phyloP scores from a whole-genome alignment of 306 rosid genomes.

The Trichosanthes cucumerina region DNA sequence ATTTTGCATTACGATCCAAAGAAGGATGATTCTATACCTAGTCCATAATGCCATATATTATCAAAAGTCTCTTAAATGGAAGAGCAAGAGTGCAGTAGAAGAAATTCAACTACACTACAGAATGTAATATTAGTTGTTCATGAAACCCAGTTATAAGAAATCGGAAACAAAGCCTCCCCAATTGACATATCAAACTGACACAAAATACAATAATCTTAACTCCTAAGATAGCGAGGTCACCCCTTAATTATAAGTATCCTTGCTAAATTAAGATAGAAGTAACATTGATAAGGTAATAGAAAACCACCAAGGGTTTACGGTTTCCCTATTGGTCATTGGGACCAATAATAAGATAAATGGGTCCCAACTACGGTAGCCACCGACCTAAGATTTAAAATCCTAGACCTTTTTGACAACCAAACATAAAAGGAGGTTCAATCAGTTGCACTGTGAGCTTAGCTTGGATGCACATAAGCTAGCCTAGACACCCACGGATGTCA shows the following conservation, averaged over 20 bases:
- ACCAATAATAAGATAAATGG: background rate
- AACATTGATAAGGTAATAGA: background rate
- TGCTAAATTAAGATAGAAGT: background rate
- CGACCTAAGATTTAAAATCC: background rate
- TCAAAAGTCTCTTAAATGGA: background rate
- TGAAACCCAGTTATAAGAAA: background rate
- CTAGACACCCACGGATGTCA: too few species aligned
- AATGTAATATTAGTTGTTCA: background rate
- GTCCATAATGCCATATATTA: background rate
- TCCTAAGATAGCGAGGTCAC: background rate
- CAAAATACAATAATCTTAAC: background rate
- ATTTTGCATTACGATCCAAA: background rate
- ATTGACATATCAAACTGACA: background rate
- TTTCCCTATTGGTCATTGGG: background rate
- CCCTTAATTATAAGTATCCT: background rate
- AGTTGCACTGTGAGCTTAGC: background rate
- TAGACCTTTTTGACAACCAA: background rate
- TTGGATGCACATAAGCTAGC: background rate
- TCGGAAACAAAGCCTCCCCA: background rate
- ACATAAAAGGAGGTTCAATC: background rate
- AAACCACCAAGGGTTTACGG: background rate
- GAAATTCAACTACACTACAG: background rate
- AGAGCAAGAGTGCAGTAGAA: background rate
- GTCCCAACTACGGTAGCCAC: background rate
- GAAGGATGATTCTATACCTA: background rate